Percentiles rank a stretch among this genome's conserved stretches.
Conservation (phyloP, 179 eudicot genomes). For the Actinidia chinensis region DNA sequence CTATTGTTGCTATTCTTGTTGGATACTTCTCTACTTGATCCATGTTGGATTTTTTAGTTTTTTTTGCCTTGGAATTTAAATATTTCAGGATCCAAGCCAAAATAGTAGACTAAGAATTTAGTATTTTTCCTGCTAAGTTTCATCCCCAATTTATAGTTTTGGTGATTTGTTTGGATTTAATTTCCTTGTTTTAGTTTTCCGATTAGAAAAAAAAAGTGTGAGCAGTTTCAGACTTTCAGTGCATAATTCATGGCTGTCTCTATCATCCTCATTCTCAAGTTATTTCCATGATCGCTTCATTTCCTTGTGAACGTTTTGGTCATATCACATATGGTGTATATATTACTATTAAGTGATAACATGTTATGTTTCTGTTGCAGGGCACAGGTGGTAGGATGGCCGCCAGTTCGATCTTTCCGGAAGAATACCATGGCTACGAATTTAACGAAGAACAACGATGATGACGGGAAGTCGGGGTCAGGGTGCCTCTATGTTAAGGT, state of each 20-base stretch:
- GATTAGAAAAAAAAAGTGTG: neutral
- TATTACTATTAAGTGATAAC: neutral
- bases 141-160: too few relatives aligned
- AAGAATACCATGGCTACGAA: slow-evolving; percentile 74
- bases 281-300: neutral
- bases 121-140: too few relatives aligned
- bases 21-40: neutral
- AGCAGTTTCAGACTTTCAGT: neutral
- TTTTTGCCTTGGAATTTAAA: neutral
- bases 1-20: neutral
- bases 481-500: slow-evolving; percentile 62
- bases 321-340: neutral
- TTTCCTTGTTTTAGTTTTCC: neutral
- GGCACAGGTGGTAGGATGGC: slow-evolving; percentile 91
- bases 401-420: slow-evolving; percentile 79
- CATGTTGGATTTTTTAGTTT: neutral
- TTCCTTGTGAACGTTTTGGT: neutral
- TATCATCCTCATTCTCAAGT: too few relatives aligned
- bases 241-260: neutral
- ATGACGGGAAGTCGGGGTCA: slow-evolving; percentile 31
- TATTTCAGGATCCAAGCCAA: neutral
- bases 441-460: slow-evolving; percentile 40
- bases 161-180: too few relatives aligned
- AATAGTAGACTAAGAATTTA: neutral
- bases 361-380: slow-evolving; percentile 36